phyloP scores from a whole-genome alignment of 1,284 basidiomycete genomes.

The Ceratobasidium sp. region DNA sequence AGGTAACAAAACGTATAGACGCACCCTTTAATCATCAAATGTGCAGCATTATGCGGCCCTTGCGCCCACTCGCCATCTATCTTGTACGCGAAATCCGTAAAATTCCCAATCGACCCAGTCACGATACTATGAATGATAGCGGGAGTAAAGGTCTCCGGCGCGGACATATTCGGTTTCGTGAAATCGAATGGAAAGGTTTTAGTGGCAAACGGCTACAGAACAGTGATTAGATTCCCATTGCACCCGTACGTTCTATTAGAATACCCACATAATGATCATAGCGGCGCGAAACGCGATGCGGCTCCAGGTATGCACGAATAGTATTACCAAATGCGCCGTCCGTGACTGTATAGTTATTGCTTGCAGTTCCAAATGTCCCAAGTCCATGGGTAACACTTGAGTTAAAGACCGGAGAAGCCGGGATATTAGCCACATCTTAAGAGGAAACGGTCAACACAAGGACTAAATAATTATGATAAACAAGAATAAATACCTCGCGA shows the following conservation, averaged over 20 bases:
- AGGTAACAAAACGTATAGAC: too few species aligned
- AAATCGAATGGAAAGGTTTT: conserved; percentile 28
- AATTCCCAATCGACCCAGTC: conserved; percentile 21
- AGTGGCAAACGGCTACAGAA: conserved; percentile 38
- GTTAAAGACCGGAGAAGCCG: conserved; percentile 28
- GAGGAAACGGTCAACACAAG: not conserved
- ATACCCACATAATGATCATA: too few species aligned
- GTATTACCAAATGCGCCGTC: conserved; percentile 39
- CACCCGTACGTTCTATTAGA: too few species aligned
- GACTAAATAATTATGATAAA: not conserved
- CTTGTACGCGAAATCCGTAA: conserved; percentile 3
- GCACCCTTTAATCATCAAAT: conserved; percentile 3
- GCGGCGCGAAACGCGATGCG: not conserved
- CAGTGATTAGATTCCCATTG: too few species aligned
- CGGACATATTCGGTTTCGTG: not conserved
- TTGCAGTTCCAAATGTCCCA: conserved; percentile 22
- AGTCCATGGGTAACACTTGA: conserved; percentile 15
- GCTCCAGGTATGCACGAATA: conserved; percentile 21
- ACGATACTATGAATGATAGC: not conserved
- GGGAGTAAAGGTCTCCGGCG: conserved; percentile 9
- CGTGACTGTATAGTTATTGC: conserved; percentile 2
- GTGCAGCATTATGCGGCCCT: conserved; percentile 38
- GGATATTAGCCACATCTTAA: conserved; percentile 25
- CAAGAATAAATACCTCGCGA: not conserved
- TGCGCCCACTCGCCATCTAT: conserved; percentile 28